Conservation (phyloP, 148 eudicot genomes). For the Hydrangea macrophylla region DNA sequence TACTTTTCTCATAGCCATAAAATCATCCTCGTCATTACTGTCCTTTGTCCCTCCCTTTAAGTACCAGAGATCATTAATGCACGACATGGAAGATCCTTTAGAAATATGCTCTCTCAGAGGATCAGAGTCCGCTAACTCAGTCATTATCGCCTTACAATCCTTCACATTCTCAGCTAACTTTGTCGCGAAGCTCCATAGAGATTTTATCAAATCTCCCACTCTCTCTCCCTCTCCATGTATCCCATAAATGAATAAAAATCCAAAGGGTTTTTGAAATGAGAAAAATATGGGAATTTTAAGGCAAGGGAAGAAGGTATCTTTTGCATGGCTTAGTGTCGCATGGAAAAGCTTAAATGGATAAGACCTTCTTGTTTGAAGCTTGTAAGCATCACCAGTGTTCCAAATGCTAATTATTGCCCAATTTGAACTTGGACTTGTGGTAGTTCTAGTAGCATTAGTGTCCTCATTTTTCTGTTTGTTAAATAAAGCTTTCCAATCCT, state of each 20-base stretch:
- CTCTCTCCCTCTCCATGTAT: conserved; percentile 16
- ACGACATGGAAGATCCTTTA: conserved; percentile 7
- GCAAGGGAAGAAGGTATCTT: conserved; percentile 4
- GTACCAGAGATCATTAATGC: conserved; percentile 17
- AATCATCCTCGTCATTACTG: neutral
- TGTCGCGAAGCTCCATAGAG: conserved; percentile 11
- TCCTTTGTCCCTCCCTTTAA: neutral
- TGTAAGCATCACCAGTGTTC: conserved; percentile 9
- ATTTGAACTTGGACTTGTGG: neutral
- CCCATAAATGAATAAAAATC: conserved; percentile 14
- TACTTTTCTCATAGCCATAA: neutral
- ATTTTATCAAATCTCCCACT: conserved; percentile 8
- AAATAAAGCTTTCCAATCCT: neutral
- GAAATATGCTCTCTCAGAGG: conserved; percentile 11
- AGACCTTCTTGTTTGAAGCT: conserved; percentile 1
- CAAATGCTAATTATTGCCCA: conserved; percentile 15
- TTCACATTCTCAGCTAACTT: conserved; percentile 4
- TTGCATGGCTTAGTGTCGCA: conserved; percentile 7
- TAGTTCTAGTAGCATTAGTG: neutral
- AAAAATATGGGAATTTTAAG: neutral
- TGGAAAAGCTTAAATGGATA: neutral
- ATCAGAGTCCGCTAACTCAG: conserved; percentile 12
- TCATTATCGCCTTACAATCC: conserved; percentile 15
- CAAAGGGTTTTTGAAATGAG: conserved; percentile 3
- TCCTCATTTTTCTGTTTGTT: neutral